Percentiles rank a stretch among this genome's conserved stretches.
These are phyloP conservation scores for Exsudoporus frostii DNA, from an alignment of 768 basidiomycete genomes.

Conservation along the genomic window DNA sequence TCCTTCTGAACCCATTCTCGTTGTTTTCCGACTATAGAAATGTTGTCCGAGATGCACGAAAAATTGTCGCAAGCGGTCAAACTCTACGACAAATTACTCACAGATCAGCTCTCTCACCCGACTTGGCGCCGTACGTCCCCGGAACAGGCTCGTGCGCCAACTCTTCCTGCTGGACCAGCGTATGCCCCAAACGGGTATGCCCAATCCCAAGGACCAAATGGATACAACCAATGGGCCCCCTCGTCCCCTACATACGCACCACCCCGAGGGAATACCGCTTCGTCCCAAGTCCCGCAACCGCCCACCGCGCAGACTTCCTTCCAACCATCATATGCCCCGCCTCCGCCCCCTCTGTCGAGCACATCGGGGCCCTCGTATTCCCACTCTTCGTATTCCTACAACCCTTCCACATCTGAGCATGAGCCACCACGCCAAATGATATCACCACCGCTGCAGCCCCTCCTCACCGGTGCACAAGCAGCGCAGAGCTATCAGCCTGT, in stretches of 20 bases:
- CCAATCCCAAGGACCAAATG: slow-evolving; percentile 21
- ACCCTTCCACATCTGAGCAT: slow-evolving; percentile 9
- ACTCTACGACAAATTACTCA: slow-evolving; percentile 85
- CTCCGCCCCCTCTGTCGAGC: slow-evolving; percentile 18
- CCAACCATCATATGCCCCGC: slow-evolving; percentile 29
- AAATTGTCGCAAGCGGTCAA: slow-evolving; percentile 91
- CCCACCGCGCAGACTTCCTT: slow-evolving; percentile 27
- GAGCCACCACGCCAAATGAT: slow-evolving; percentile 12
- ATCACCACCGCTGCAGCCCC: slow-evolving; percentile 13
- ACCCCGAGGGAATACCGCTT: slow-evolving; percentile 13
- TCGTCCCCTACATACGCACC: slow-evolving; percentile 20
- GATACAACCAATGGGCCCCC: slow-evolving; percentile 34
- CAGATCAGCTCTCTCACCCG: slow-evolving; percentile 75
- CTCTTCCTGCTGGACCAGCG: slow-evolving; percentile 27
- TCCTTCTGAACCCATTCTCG: not conserved
- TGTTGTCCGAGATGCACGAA: slow-evolving; percentile 90
- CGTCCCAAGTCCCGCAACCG: slow-evolving; percentile 27
- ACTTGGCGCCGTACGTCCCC: slow-evolving; percentile 47
- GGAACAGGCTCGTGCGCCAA: slow-evolving; percentile 18
- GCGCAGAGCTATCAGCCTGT: slow-evolving; percentile 19
- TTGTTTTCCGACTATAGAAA: slow-evolving; percentile 44
- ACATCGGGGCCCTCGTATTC: slow-evolving; percentile 15
- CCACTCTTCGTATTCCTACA: slow-evolving; percentile 9
- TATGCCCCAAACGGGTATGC: slow-evolving; percentile 31
- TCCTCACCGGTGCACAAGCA: slow-evolving; percentile 7